These are phyloP conservation scores for Penicillium thymicola DNA, from an alignment of 2,329 filamentous ascomycete genomes.

Conservation along the genomic window DNA sequence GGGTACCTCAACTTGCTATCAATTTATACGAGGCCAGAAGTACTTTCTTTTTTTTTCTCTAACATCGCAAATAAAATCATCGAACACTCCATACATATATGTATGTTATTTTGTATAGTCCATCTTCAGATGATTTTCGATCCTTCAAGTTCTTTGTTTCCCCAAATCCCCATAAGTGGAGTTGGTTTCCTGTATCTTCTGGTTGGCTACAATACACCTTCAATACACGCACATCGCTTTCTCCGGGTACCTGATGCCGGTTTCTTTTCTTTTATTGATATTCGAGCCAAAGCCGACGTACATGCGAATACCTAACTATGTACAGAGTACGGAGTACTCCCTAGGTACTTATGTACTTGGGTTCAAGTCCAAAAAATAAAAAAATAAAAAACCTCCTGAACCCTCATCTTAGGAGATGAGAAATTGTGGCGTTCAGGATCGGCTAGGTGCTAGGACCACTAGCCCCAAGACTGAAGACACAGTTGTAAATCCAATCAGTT, in stretches of 20 bases:
- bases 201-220: background rate
- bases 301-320: background rate
- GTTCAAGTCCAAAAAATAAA: background rate
- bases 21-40: background rate
- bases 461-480: conserved; percentile 3
- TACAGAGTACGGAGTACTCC: background rate
- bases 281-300: conserved; percentile 1
- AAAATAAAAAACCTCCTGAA: background rate
- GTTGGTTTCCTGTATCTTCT: background rate
- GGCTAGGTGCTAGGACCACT: conserved; percentile 4
- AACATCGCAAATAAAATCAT: background rate
- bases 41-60: background rate
- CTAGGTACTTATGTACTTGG: background rate
- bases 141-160: background rate
- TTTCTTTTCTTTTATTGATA: background rate
- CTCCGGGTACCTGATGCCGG: background rate
- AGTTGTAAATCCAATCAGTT: background rate
- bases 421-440: conserved; percentile 10
- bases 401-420: background rate
- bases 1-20: background rate
- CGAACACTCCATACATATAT: background rate
- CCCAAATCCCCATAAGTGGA: background rate
- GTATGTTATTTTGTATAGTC: background rate
- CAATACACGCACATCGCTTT: background rate
- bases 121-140: background rate